A percentile compares a stretch with the other conserved stretches of the same genome.
phyloP scores from a whole-genome alignment of 441 rosid species.

The Erodium texanum region DNA sequence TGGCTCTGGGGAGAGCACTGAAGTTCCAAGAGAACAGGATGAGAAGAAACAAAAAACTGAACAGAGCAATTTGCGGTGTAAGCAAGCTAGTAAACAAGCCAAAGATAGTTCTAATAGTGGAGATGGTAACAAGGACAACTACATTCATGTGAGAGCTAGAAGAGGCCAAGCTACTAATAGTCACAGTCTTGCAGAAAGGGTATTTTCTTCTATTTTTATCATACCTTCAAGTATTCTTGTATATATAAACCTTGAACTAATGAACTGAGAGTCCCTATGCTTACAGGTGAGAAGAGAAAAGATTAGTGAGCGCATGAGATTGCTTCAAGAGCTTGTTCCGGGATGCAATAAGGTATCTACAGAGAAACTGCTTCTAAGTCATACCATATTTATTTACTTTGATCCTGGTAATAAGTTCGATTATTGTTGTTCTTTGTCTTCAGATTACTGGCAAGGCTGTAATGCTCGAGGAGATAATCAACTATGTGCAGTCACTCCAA shows the following conservation, averaged over 20 bases:
- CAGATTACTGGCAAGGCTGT: slow-evolving; percentile 87
- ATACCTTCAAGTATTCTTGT: background rate
- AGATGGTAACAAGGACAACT: slow-evolving; percentile 64
- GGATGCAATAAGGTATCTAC: slow-evolving; percentile 63
- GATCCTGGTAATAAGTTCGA: slow-evolving; percentile 12
- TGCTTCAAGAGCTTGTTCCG: slow-evolving; percentile 74
- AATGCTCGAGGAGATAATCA: slow-evolving; percentile 77
- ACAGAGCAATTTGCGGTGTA: slow-evolving; percentile 37
- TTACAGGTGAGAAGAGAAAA: slow-evolving; percentile 67
- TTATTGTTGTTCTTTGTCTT: slow-evolving; percentile 15
- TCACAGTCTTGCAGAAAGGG: slow-evolving; percentile 96
- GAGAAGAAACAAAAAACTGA: slow-evolving; percentile 57
- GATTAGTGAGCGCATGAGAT: slow-evolving; percentile 66
- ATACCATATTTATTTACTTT: background rate
- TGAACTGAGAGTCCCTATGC: slow-evolving; percentile 15
- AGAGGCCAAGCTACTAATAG: slow-evolving; percentile 94
- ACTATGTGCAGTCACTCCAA: slow-evolving; percentile 72
- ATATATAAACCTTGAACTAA: background rate
- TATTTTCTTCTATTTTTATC: slow-evolving; percentile 19
- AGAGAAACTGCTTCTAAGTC: slow-evolving; percentile 4
- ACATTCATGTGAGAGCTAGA: slow-evolving; percentile 85
- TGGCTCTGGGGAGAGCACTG: slow-evolving; percentile 38
- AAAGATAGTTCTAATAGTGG: slow-evolving; percentile 56
- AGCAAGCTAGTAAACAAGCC: slow-evolving; percentile 42
- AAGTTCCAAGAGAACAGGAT: slow-evolving; percentile 34